Conservation (phyloP, 83 land plant genomes). For the Thuja plicata region DNA sequence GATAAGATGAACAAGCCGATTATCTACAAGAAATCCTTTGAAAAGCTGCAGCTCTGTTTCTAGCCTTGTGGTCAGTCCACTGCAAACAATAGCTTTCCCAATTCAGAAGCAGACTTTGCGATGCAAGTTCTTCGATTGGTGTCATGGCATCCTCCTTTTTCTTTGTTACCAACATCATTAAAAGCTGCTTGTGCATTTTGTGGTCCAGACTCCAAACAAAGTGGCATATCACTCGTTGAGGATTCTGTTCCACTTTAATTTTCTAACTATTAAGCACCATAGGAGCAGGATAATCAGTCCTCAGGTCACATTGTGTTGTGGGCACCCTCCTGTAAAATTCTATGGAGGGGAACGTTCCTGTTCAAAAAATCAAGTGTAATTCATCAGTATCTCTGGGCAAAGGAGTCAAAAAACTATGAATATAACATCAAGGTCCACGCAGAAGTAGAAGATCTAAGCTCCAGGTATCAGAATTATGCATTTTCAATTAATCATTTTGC, state of each 20-base stretch:
- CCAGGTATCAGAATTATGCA: neutral
- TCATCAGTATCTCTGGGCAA: neutral
- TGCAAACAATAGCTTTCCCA: neutral
- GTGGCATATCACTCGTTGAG: slow-evolving; percentile 1
- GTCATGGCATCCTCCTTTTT: neutral
- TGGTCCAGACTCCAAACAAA: neutral
- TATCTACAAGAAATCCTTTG: neutral
- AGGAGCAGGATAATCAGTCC: neutral
- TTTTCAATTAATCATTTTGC: neutral
- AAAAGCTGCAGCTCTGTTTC: neutral
- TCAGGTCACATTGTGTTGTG: neutral
- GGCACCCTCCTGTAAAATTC: neutral
- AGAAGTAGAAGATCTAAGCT: neutral
- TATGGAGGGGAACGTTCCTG: neutral
- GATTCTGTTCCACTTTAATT: neutral
- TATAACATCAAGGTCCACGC: neutral
- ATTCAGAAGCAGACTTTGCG: neutral
- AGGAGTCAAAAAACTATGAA: neutral
- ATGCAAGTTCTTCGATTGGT: neutral
- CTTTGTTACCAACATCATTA: neutral
- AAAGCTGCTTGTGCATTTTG: neutral
- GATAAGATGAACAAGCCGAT: neutral
- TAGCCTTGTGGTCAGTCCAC: neutral
- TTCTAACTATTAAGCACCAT: neutral
- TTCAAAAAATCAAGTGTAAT: neutral